phyloP scores from a whole-genome alignment of 2,329 filamentous ascomycete species.

The Orbilia oligospora region DNA sequence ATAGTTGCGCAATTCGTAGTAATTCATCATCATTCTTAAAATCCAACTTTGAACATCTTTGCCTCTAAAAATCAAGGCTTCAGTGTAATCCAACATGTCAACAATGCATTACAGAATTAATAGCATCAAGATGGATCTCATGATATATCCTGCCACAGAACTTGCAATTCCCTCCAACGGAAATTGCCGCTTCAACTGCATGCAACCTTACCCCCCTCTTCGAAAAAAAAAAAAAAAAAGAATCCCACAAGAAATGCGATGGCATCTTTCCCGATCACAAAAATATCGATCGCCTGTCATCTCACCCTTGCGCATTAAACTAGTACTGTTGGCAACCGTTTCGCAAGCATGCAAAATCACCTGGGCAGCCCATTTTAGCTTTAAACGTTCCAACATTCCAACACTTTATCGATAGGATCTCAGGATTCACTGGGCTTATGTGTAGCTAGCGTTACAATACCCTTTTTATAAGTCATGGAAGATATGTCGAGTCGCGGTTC shows the following conservation, averaged over 20 bases:
- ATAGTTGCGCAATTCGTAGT: background rate
- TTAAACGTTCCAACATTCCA: conserved; percentile 24
- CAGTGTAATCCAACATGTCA: background rate
- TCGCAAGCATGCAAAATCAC: conserved; percentile 19
- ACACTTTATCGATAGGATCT: conserved; percentile 23
- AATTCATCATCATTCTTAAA: conserved; percentile 11
- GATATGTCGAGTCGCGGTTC: conserved; percentile 8
- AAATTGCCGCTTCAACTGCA: conserved; percentile 4
- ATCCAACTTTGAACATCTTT: conserved; percentile 1
- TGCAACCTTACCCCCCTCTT: background rate
- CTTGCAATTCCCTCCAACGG: background rate
- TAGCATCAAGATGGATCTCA: background rate
- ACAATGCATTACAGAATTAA: background rate
- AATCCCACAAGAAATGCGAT: background rate
- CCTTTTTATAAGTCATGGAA: conserved; percentile 8
- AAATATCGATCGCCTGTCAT: background rate
- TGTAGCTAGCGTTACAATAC: background rate
- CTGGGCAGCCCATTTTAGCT: conserved; percentile 4
- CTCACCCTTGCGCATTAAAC: background rate
- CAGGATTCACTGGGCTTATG: conserved; percentile 5
- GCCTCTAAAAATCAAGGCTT: background rate
- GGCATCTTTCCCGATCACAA: conserved; percentile 9
- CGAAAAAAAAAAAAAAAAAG: background rate
- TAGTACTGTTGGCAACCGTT: conserved; percentile 6
- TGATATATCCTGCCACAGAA: background rate